These are phyloP conservation scores for Blastomyces gilchristii DNA, from an alignment of 2,329 filamentous ascomycete species.

Conservation along the genomic window DNA sequence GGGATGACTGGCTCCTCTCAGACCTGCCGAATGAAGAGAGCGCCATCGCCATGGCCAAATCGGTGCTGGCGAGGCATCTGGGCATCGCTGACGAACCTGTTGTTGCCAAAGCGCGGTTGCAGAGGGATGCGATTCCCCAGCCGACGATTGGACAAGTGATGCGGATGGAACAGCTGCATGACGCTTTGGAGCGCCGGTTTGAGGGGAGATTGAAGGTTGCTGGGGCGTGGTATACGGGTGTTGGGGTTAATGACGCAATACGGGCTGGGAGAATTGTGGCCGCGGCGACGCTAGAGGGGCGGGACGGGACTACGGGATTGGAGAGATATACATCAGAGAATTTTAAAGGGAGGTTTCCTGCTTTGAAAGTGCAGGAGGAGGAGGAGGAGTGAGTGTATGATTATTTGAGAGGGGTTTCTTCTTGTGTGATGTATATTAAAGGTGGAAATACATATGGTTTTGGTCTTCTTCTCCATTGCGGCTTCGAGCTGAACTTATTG, in stretches of 20 bases:
- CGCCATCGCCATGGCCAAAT: constrained; percentile 58
- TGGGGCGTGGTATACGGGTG: constrained; percentile 43
- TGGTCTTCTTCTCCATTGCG: not conserved
- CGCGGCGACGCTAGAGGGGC: constrained; percentile 17
- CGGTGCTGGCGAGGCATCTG: constrained; percentile 63
- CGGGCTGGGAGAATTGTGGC: constrained; percentile 47
- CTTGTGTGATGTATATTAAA: not conserved
- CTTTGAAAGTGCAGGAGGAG: not conserved
- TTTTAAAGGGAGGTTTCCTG: not conserved
- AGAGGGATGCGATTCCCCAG: constrained; percentile 76
- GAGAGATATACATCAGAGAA: constrained; percentile 17
- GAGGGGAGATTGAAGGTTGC: constrained; percentile 54
- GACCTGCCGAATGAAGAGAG: constrained; percentile 55
- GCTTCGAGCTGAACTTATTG: not conserved
- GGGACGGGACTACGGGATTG: constrained; percentile 29
- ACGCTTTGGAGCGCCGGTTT: constrained; percentile 47
- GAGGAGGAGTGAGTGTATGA: not conserved
- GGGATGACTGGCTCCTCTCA: constrained; percentile 50
- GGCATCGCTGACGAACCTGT: constrained; percentile 54
- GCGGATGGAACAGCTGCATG: constrained; percentile 49
- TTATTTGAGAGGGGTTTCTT: not conserved
- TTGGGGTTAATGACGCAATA: constrained; percentile 47
- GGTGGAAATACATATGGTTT: not conserved
- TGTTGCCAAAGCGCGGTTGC: constrained; percentile 51
- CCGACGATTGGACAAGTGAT: constrained; percentile 68